phyloP scores from a whole-genome alignment of 2,329 filamentous ascomycete genomes.

The Fonsecaea multimorphosa region DNA sequence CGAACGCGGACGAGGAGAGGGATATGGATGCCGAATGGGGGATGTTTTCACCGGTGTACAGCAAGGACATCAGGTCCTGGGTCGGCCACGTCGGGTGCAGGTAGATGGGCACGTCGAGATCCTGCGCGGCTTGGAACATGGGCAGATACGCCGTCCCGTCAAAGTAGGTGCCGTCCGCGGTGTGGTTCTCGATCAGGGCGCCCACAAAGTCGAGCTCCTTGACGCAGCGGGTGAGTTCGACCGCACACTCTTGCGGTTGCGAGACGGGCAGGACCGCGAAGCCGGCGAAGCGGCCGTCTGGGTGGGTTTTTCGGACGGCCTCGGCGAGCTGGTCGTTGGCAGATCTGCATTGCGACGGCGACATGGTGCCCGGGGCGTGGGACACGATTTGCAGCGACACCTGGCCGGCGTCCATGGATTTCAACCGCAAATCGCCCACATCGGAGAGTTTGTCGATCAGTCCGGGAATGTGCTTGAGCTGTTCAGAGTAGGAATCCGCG shows the following conservation, averaged over 20 bases:
- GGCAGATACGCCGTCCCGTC: conserved; percentile 52
- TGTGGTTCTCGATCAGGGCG: conserved; percentile 54
- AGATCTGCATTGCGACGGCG: conserved; percentile 25
- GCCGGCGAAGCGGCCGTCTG: conserved; percentile 48
- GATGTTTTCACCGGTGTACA: conserved; percentile 45
- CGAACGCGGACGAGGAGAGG: conserved; percentile 27
- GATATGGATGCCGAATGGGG: conserved; percentile 18
- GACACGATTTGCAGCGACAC: conserved; percentile 37
- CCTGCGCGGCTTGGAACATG: conserved; percentile 51
- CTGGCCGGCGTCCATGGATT: conserved; percentile 31
- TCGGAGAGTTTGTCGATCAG: conserved; percentile 34
- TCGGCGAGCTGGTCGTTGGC: conserved; percentile 36
- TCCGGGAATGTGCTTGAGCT: conserved; percentile 33
- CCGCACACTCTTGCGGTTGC: conserved; percentile 45
- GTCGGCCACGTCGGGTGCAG: conserved; percentile 57
- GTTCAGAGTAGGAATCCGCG: conserved; percentile 28
- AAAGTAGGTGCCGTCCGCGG: conserved; percentile 45
- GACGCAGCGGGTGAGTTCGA: conserved; percentile 49
- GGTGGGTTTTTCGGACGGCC: conserved; percentile 42
- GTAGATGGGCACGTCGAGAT: conserved; percentile 60
- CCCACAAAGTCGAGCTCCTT: conserved; percentile 55
- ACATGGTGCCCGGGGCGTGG: conserved; percentile 30
- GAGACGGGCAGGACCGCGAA: conserved; percentile 53
- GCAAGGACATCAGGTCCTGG: conserved; percentile 46
- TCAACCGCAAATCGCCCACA: conserved; percentile 27